Base-by-base conservation (phyloP, 1,139 yeast species). In the Saccharomyces uvarum region DNA sequence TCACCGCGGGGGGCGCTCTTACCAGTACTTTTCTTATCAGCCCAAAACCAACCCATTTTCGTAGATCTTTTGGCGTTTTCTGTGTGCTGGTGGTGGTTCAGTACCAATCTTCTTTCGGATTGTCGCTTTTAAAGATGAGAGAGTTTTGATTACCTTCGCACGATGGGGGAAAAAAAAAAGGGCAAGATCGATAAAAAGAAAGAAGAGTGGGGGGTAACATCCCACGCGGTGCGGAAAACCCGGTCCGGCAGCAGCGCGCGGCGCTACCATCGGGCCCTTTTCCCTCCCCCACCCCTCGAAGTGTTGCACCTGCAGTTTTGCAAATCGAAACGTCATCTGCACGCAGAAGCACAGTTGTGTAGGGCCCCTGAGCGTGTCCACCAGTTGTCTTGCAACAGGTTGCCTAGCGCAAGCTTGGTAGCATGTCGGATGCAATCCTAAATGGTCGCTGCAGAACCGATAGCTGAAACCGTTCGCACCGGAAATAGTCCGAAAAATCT, bases 41-140 rank as follows among this genome's bases (percentile, higher is more conserved):
- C 85, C 93, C 93, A 86, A 70, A 86, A 86, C 89, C 90, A 84
- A 62, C 95, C 95, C 96, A 88, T 86, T 9, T 46, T 51, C 8
- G 8, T 21, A 16, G 13, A 21, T 21, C 11, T 11, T 13, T 33
- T 3, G 19, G 47, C 33, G 38, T 8, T 33, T 11, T n/a, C 11
- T 11, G 29, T 44, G 14, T 44, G 14, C 9, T 21, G 6, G 14
- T 44, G 14, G 3, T 21, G 6, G 9, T n/a, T 9, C 14, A n/a
- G 13, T 46, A 11, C 31, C 21, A 4, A 26, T 38, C n/a, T 8
- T 16, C 3, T 14, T 46, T 46, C 8, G 24, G 24, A 16, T 38
- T 11, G 16, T 38, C 24, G 24, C 24, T 16, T 38, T 38, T 16
- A 38, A 38, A 38, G 42, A 16, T 16, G 42, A 9, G 42, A 47